A percentile compares a stretch with the other conserved stretches of the same genome.
phyloP scores from a whole-genome alignment of 2,329 filamentous ascomycete genomes.

The Talaromyces sp. region DNA sequence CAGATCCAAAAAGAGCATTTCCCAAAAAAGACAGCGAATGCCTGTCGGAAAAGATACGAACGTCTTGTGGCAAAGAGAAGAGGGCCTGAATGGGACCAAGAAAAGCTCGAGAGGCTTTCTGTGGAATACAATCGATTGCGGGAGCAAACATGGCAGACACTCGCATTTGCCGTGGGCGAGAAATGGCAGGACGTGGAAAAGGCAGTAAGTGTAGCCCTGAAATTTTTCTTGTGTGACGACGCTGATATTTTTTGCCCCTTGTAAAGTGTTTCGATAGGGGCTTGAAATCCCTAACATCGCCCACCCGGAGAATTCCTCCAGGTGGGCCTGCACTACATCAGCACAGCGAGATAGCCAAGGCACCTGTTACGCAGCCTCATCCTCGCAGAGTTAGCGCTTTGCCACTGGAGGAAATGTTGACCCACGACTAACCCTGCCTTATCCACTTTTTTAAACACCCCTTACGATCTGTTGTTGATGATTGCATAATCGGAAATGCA shows the following conservation, averaged over 20 bases:
- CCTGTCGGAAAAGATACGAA: slow-evolving; percentile 85
- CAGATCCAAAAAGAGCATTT: slow-evolving; percentile 74
- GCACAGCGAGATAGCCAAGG: slow-evolving; percentile 2
- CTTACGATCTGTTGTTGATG: background rate
- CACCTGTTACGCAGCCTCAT: background rate
- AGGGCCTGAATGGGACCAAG: slow-evolving; percentile 70
- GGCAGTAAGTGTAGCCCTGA: slow-evolving; percentile 56
- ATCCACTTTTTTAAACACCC: background rate
- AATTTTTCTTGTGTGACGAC: background rate
- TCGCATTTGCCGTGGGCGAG: slow-evolving; percentile 58
- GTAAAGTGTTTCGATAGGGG: slow-evolving; percentile 19
- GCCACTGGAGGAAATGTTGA: slow-evolving; percentile 8
- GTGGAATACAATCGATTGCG: slow-evolving; percentile 73
- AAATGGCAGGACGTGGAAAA: slow-evolving; percentile 66
- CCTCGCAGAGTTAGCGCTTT: slow-evolving; percentile 5
- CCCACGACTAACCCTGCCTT: background rate
- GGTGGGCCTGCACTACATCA: background rate
- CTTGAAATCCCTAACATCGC: slow-evolving; percentile 10
- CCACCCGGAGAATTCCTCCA: slow-evolving; percentile 12
- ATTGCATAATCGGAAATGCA: background rate
- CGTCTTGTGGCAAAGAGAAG: slow-evolving; percentile 68
- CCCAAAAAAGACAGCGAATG: slow-evolving; percentile 69
- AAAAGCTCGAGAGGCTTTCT: slow-evolving; percentile 68
- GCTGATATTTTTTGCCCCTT: background rate
- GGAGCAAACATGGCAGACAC: slow-evolving; percentile 72